These are phyloP conservation scores for Backusella westeae DNA, from an alignment of 192 early-diverging fungal species.

Conservation along the genomic window DNA sequence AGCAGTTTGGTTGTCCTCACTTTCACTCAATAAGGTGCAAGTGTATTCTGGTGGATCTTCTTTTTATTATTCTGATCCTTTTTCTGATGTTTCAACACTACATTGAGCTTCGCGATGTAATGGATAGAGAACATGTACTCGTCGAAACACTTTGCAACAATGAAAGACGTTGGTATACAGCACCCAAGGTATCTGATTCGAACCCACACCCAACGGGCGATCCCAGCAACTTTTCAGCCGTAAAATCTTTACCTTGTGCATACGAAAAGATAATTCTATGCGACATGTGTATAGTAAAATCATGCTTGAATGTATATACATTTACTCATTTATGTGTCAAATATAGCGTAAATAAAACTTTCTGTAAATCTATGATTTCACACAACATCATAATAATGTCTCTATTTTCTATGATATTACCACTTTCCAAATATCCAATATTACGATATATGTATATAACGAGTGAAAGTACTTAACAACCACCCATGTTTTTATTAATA, in stretches of 20 bases:
- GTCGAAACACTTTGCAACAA: not conserved
- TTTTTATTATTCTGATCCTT: not conserved
- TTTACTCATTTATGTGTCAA: too few species aligned
- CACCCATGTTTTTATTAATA: not conserved
- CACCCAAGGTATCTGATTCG: not conserved
- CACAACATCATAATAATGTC: too few species aligned
- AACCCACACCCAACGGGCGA: not conserved
- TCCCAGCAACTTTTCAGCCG: not conserved
- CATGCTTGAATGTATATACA: too few species aligned
- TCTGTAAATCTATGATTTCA: too few species aligned
- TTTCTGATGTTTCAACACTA: not conserved
- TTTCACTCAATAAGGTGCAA: not conserved
- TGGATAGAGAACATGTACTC: not conserved
- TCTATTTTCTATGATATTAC: too few species aligned
- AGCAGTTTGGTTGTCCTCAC: not conserved
- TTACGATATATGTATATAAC: not conserved
- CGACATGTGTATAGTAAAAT: not conserved
- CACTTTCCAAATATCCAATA: not conserved
- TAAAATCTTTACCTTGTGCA: not conserved
- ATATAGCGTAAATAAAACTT: too few species aligned
- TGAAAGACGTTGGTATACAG: not conserved
- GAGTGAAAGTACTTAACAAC: not conserved
- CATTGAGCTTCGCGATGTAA: not conserved
- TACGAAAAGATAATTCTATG: not conserved
- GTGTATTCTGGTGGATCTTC: not conserved